Conservation (phyloP, 2,329 filamentous ascomycete genomes). For the Penicillium frequentans region DNA sequence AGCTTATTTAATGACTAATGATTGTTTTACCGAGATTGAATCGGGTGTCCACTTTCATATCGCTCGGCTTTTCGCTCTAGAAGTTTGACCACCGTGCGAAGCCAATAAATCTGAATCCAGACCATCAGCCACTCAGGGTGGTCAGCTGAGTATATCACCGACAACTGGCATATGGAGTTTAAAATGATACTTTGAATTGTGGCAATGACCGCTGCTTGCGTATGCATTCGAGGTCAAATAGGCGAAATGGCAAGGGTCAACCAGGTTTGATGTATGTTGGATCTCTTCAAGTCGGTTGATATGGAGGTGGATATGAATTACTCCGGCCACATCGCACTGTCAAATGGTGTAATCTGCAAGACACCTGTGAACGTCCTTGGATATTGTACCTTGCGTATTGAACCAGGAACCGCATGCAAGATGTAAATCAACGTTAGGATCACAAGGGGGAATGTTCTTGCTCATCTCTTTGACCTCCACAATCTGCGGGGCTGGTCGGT, state of each 20-base stretch:
- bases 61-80: not conserved
- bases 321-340: not conserved
- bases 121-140: not conserved
- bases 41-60: not conserved
- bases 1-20: not conserved
- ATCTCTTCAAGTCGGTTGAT: not conserved
- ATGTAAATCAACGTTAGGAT: not conserved
- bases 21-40: not conserved
- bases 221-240: not conserved
- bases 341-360: not conserved
- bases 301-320: not conserved
- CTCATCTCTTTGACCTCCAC: not conserved
- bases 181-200: no score
- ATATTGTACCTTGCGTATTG: not conserved
- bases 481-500: constrained; percentile 1
- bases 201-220: not conserved
- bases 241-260: not conserved
- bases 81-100: no score
- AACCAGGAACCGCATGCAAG: not conserved
- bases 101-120: not conserved
- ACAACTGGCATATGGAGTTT: no score
- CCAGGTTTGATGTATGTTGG: not conserved
- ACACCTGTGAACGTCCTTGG: not conserved
- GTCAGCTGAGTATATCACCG: no score
- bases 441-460: not conserved